These are phyloP conservation scores for Salix caprea DNA, from an alignment of 345 rosid genomes.

Conservation along the genomic window DNA sequence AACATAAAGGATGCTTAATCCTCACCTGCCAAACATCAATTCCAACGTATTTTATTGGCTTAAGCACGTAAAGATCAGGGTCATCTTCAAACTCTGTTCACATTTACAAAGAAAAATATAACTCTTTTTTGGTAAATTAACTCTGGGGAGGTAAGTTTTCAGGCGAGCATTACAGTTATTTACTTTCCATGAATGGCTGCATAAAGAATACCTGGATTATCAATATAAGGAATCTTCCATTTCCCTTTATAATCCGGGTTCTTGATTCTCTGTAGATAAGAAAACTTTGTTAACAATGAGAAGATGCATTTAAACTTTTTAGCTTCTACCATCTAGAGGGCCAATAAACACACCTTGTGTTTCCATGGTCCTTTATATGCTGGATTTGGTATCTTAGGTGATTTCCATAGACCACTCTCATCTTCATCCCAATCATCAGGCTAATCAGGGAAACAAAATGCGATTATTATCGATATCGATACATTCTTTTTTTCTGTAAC, in stretches of 20 bases:
- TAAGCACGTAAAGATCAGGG: slow-evolving; percentile 86
- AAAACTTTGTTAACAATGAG: neutral
- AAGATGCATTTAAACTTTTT: neutral
- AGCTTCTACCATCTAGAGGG: neutral
- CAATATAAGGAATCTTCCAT: slow-evolving; percentile 88
- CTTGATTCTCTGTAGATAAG: slow-evolving; percentile 59
- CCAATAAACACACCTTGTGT: slow-evolving; percentile 28
- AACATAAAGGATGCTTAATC: neutral
- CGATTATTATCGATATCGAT: neutral
- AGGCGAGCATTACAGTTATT: neutral
- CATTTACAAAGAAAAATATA: neutral
- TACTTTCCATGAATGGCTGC: neutral
- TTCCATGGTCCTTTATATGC: slow-evolving; percentile 47
- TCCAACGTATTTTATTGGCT: slow-evolving; percentile 76
- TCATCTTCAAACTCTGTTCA: slow-evolving; percentile 88
- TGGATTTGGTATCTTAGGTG: slow-evolving; percentile 43
- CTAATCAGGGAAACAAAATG: slow-evolving; percentile 12
- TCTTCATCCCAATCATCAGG: slow-evolving; percentile 49
- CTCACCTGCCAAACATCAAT: slow-evolving; percentile 94
- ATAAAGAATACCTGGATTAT: slow-evolving; percentile 67
- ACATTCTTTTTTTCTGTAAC: neutral
- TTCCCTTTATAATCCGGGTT: slow-evolving; percentile 89
- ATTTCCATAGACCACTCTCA: slow-evolving; percentile 41
- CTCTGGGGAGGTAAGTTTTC: neutral
- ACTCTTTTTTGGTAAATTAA: neutral